phyloP scores from a whole-genome alignment of 2,329 filamentous ascomycete species.

The Zasmidium angulare region DNA sequence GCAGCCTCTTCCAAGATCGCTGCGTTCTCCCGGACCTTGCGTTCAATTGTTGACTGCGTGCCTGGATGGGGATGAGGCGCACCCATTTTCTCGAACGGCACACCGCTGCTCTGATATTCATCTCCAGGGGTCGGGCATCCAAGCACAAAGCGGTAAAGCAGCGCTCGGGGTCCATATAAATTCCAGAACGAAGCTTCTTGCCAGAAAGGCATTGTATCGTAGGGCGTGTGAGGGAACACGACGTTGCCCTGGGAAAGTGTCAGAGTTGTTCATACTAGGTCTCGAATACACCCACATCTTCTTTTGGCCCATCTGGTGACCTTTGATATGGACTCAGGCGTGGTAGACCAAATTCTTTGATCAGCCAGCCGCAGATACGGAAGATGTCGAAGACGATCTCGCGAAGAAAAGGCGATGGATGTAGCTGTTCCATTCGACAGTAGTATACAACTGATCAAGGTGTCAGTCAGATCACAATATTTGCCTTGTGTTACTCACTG shows the following conservation, averaged over 20 bases:
- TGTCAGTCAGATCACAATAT: too few species aligned
- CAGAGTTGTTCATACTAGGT: not conserved
- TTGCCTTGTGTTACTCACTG: not conserved
- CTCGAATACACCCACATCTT: not conserved
- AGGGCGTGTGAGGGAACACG: constrained; percentile 3
- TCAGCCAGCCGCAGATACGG: not conserved
- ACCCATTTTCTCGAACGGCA: constrained; percentile 5
- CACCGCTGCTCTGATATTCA: not conserved
- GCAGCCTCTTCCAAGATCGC: constrained; percentile 4
- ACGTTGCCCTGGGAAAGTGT: not conserved
- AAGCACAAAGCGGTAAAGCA: not conserved
- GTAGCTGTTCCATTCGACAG: not conserved
- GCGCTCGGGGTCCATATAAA: constrained; percentile 2
- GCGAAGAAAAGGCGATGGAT: not conserved
- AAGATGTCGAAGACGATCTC: constrained; percentile 6
- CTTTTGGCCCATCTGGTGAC: constrained; percentile 3
- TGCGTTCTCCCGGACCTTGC: constrained; percentile 8
- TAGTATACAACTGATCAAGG: not conserved
- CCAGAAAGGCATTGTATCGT: constrained; percentile 8
- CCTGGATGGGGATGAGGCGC: constrained; percentile 5
- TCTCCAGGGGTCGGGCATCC: constrained; percentile 1
- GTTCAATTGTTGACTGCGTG: constrained; percentile 4
- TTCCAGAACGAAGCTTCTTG: constrained; percentile 6
- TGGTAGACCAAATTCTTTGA: not conserved
- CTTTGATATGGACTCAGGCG: constrained; percentile 1